Evolutionary conservation across 495 filamentous ascomycete species (phyloP).

Genomic region (Articulospora tetracladia): DNA sequence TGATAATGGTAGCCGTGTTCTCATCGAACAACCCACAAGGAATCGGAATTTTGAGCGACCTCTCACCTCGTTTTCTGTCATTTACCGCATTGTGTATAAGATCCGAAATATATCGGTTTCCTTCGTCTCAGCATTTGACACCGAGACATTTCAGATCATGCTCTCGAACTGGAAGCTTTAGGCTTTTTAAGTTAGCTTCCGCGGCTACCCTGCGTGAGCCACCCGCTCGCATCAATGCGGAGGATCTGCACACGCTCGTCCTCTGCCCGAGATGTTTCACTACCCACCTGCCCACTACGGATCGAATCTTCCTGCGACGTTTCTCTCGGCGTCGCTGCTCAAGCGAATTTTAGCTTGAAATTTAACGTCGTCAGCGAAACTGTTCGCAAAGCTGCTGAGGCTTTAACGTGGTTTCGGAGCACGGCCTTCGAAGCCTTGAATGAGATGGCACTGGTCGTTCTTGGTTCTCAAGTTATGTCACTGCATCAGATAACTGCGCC

Average conservation of each 20-base stretch:
- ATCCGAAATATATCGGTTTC: too few relatives aligned
- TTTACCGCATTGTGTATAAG: too few relatives aligned
- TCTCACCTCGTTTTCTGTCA: too few relatives aligned
- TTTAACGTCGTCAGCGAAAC: slow-evolving; percentile 3
- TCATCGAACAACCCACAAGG: too few relatives aligned
- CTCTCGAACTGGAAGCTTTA: not conserved
- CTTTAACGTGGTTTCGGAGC: not conserved
- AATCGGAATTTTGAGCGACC: too few relatives aligned
- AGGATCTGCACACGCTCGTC: not conserved
- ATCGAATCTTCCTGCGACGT: not conserved
- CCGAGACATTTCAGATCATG: too few relatives aligned
- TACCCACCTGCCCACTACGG: not conserved
- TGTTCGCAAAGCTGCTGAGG: not conserved
- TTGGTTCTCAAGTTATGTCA: not conserved
- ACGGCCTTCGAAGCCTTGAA: not conserved
- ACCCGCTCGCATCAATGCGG: not conserved
- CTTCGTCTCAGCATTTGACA: too few relatives aligned
- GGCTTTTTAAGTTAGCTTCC: not conserved
- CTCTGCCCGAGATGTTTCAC: not conserved
- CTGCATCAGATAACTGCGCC: not conserved
- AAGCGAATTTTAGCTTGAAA: not conserved
- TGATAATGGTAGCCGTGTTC: too few relatives aligned
- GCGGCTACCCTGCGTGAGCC: not conserved
- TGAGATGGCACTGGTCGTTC: not conserved
- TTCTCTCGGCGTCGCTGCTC: not conserved